phyloP scores from a whole-genome alignment of 2,329 filamentous ascomycete genomes.

The Colletotrichum echinochloae region DNA sequence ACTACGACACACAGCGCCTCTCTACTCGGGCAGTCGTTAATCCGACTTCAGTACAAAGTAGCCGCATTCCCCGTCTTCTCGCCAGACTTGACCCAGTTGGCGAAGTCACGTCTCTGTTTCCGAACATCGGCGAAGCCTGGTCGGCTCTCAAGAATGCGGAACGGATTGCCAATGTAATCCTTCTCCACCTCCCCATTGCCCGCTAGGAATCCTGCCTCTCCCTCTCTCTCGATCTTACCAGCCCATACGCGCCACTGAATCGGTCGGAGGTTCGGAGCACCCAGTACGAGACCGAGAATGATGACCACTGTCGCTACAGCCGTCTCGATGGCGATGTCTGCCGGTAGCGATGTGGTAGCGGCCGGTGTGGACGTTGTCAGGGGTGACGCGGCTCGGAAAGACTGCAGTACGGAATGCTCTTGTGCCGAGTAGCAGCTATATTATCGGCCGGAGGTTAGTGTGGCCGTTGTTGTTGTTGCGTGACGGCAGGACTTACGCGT shows the following conservation, averaged over 20 bases:
- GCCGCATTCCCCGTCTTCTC: conserved; percentile 37
- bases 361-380: conserved; percentile 57
- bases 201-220: conserved; percentile 67
- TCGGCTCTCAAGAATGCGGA: conserved; percentile 80
- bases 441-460: conserved; percentile 7
- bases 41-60: background rate
- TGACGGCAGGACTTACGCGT: conserved; percentile 75
- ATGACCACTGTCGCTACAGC: conserved; percentile 83
- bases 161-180: conserved; percentile 82
- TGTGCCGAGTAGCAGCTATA: conserved; percentile 93
- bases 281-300: conserved; percentile 84
- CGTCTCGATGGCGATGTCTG: conserved; percentile 91
- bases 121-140: conserved; percentile 90
- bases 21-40: background rate
- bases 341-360: conserved; percentile 70
- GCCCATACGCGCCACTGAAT: conserved; percentile 88
- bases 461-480: background rate
- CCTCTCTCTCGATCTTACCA: conserved; percentile 84
- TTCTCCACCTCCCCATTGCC: conserved; percentile 75
- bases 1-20: background rate
- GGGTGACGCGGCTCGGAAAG: conserved; percentile 58
- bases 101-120: conserved; percentile 82
- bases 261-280: conserved; percentile 82
- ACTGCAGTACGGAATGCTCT: conserved; percentile 84
- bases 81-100: conserved; percentile 72